These are phyloP conservation scores for Alternaria tenuissima DNA, from an alignment of 2,329 filamentous ascomycete species.

Conservation along the genomic window DNA sequence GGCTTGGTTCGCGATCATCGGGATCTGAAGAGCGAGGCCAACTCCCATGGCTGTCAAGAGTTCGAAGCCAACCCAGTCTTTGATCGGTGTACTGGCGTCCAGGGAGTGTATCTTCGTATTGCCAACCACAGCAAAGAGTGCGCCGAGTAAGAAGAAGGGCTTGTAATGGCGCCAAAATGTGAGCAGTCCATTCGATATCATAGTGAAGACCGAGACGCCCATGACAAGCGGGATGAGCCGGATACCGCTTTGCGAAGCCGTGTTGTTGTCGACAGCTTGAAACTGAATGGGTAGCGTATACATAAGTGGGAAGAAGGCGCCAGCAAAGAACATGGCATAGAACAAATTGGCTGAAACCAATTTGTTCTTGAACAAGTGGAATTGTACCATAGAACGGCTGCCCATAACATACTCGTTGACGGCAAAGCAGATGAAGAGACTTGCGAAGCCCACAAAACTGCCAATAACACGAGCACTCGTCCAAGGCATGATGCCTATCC, in stretches of 20 bases:
- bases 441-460: slow-evolving; percentile 58
- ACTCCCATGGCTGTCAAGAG: slow-evolving; percentile 55
- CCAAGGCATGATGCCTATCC: slow-evolving; percentile 53
- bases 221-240: slow-evolving; percentile 40
- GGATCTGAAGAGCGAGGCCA: slow-evolving; percentile 54
- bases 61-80: slow-evolving; percentile 60
- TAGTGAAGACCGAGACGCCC: slow-evolving; percentile 38
- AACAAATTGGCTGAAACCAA: slow-evolving; percentile 25
- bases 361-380: slow-evolving; percentile 30
- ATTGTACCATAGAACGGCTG: slow-evolving; percentile 38
- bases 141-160: slow-evolving; percentile 51
- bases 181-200: slow-evolving; percentile 36
- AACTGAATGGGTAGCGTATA: slow-evolving; percentile 43
- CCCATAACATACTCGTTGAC: slow-evolving; percentile 39
- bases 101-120: slow-evolving; percentile 46
- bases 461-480: slow-evolving; percentile 55
- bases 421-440: slow-evolving; percentile 55
- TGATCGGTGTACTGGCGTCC: slow-evolving; percentile 45
- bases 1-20: slow-evolving; percentile 53
- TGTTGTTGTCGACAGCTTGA: slow-evolving; percentile 36
- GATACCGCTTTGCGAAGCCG: slow-evolving; percentile 38
- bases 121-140: slow-evolving; percentile 32
- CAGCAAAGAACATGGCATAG: slow-evolving; percentile 37
- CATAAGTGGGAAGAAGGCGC: slow-evolving; percentile 39
- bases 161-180: slow-evolving; percentile 52